Base-by-base conservation (phyloP, 163 green algal species). In the Coccomyxa subellipsoidea region DNA sequence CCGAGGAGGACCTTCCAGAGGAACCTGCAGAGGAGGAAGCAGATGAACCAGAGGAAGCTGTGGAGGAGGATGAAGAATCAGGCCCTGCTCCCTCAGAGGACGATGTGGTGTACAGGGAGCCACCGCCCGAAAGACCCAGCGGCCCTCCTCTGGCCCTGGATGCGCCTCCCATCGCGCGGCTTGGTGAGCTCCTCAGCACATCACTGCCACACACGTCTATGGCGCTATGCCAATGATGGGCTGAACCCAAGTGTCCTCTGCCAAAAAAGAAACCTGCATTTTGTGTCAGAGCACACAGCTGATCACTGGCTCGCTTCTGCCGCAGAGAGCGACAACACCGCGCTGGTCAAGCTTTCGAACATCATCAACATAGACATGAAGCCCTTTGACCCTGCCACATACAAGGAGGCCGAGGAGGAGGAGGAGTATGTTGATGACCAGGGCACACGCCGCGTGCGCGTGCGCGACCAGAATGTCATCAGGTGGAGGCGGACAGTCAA, bases 401-500 rank as follows among this genome's bases (percentile, higher is more conserved):
- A 34, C 32, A 38, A 80, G 39, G 18, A 31, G 76, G n/a, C n/a
- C n/a, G 29, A 31, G 2, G 0, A 29, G 38, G 76, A 80, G 39
- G 12, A 69, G 29, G 39, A 39, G 25, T 80, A 80, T 34, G n/a
- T 36, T 38, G 76, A 80, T 66, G 76, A 66, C 29, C 23, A 23
- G 38, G 76, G 76, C 12, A 69, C 35, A 15, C 76, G 21, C 7
- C 37, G 76, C 2, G 38, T 80, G 18, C 37, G 37, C 38, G 12
- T 69, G 0, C 38, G 8, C 7, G 15, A 77, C 12, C 40, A 80
- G 40, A 81, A 80, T 10, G 31, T 54, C 54, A 81, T 85, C 76
- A 69, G 84, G 0, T 88, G 80, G 80, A 78, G 84, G 2, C 23
- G 83, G n/a, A 25, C 12, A 29, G 27, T 9, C 2, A 70, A 73